phyloP scores from a whole-genome alignment of 2,329 filamentous ascomycete species.

The Acrocalymma vagum region DNA sequence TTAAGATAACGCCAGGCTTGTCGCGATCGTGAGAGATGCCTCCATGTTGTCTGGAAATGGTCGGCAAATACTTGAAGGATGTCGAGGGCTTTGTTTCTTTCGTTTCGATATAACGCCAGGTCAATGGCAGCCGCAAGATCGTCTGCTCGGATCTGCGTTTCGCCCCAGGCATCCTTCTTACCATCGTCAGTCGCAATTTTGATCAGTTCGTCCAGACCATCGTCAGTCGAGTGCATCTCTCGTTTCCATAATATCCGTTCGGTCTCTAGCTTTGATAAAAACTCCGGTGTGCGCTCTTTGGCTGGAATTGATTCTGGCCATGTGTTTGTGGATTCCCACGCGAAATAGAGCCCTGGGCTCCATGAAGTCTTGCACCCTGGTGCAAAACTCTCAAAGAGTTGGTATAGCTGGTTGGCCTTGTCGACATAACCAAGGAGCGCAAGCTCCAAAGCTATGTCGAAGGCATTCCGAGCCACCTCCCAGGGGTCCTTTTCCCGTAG shows the following conservation, averaged over 20 bases:
- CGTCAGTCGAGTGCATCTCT: conserved; percentile 15
- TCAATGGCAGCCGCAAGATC: conserved; percentile 24
- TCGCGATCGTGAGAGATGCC: conserved; percentile 19
- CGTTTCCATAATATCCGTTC: conserved; percentile 25
- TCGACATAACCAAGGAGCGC: conserved; percentile 23
- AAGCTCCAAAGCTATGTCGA: conserved; percentile 25
- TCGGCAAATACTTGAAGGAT: conserved; percentile 23
- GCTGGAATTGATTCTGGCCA: conserved; percentile 22
- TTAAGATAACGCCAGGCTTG: conserved; percentile 20
- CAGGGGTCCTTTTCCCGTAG: conserved; percentile 21
- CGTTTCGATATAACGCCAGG: conserved; percentile 19
- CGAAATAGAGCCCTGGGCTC: conserved; percentile 27
- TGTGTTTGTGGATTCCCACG: conserved; percentile 22
- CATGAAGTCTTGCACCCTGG: conserved; percentile 16
- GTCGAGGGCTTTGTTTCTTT: conserved; percentile 19
- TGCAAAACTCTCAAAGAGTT: conserved; percentile 15
- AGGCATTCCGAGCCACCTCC: conserved; percentile 20
- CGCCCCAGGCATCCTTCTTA: conserved; percentile 13
- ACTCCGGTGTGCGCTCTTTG: conserved; percentile 18
- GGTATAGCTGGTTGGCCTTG: conserved; percentile 19
- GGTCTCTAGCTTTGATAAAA: conserved; percentile 20
- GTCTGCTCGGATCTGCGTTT: conserved; percentile 10
- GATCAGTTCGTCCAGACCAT: conserved; percentile 19
- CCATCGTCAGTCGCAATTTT: conserved; percentile 14
- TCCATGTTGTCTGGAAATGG: conserved; percentile 19